Evolutionary conservation across 768 basidiomycete genomes (phyloP).

Genomic region (Rubroboletus pulcherrimus): DNA sequence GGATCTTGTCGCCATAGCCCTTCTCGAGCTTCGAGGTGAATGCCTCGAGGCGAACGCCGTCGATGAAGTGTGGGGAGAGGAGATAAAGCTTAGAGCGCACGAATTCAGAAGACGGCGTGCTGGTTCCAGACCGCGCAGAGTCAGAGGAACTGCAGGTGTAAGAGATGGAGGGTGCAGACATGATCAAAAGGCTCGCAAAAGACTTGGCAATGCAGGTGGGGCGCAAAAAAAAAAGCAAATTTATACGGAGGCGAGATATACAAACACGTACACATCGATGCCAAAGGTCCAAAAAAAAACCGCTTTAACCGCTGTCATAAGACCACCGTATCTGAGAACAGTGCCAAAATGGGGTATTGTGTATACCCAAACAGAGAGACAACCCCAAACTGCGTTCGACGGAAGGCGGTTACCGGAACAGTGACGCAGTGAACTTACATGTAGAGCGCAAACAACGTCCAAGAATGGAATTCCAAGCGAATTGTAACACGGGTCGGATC

Average conservation of each 20-base stretch:
- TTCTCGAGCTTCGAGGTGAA: conserved; percentile 24
- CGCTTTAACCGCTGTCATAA: background rate
- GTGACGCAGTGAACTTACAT: conserved; percentile 11
- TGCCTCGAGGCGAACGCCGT: conserved; percentile 4
- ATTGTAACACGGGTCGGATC: conserved; percentile 6
- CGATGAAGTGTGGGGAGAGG: conserved; percentile 19
- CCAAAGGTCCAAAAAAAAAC: background rate
- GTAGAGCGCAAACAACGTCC: background rate
- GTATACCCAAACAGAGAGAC: conserved; percentile 3
- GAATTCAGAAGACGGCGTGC: conserved; percentile 27
- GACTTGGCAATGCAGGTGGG: background rate
- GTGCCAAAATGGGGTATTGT: background rate
- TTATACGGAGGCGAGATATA: conserved; percentile 25
- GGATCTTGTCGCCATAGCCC: conserved; percentile 27
- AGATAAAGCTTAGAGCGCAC: conserved; percentile 19
- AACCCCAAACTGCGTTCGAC: background rate
- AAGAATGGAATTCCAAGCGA: background rate
- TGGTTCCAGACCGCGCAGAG: conserved; percentile 16
- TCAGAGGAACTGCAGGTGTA: conserved; percentile 14
- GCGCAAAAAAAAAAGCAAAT: conserved; percentile 11
- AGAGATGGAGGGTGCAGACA: conserved; percentile 17
- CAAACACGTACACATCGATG: conserved; percentile 22
- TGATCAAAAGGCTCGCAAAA: conserved; percentile 9
- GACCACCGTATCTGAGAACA: background rate
- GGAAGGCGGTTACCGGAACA: background rate